Evolutionary conservation across 805 yeast species (phyloP), one percentile per base, ranked within the genome.

Genomic region (Maudiozyma bulderi): DNA sequence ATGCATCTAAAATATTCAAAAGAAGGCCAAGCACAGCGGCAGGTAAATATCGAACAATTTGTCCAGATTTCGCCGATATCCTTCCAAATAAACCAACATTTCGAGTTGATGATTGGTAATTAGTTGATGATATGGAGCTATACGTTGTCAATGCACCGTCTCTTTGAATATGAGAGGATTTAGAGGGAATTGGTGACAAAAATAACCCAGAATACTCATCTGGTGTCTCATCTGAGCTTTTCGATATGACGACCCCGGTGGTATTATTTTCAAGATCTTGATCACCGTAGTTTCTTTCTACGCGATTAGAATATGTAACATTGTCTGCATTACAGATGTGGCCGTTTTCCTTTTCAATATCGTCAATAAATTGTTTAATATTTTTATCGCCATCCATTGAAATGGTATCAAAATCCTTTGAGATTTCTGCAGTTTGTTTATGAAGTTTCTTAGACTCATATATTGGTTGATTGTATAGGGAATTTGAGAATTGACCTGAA

Each of bases 1-100:
- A 73, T 0, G 95, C 99, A 65, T 93, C 99, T 45, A 93, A 74
- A 43, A 93, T 84, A 62, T 93, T 93, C 42, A 93, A 72, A 43
- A 93, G 68, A 0, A 88, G 72, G 1, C 99, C 99, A 40, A 93
- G 68, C 39, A 89, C 76, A 4, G 90, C 96, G 0, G 95, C 83
- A 0, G 99, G 98, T 31, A 69, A 49, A 49, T 69, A 69, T 20
- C 56, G 50, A 10, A 58, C 30, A 7, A 54, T 40, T 28, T 51
- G 49, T 13, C 42, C 48, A 3, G 54, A 33, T n/a, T 40, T 28
- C 15, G 43, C 40, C 20, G 45, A 29, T 32, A 50, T 5, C 34
- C 48, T 46, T 38, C 44, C 40, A 38, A 41, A 13, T 40, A 45
- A 15, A 3, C 44, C 44, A 6, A 26, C n/a, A 3, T 9, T 35